Evolutionary conservation across 306 rosid genomes (phyloP), one percentile per base, ranked within the genome.

Genomic region (Coriaria nepalensis): DNA sequence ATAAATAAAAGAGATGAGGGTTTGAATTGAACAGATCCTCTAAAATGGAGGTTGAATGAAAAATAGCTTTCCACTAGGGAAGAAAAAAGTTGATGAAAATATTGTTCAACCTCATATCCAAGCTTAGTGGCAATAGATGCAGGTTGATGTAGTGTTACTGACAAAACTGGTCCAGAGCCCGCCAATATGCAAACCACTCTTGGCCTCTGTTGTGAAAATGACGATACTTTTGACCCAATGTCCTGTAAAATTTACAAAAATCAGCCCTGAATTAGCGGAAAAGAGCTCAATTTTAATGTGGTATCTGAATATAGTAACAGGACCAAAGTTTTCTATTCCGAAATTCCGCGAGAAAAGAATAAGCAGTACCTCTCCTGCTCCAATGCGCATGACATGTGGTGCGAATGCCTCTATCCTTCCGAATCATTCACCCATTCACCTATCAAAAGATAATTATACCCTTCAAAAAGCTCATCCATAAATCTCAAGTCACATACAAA

Each of bases 381-480:
- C 93, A 58, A 85, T 13, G 14, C 66, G 76, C 59, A 85, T 67
- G 60, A 78, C 93, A 73, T 85, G 93, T 9, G 95, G 93, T 29
- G 95, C 61, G 71, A 85, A 85, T 35, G 95, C 95, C 57, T 56
- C 57, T 56, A 12, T 52, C 95, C 95, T 29, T 93, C 95, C 5
- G 95, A 81, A 65, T 12, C 68, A 67, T 81, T 85, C 93, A 85
- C 78, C 95, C 95, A 85, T 41, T 85, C 95, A 66, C 95, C 95
- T 85, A 43, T 40, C 68, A 65, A 20, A 41, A 13, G 49, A 50
- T 34, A 44, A 50, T 36, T 20, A 20, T 20, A 20, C 29, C 29
- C 29, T 20, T 20, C 3, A 20, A 39, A 37, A 49, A 12, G 2
- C 33, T 34, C 29, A 20, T 20, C 29, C 29, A 20, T 20, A 20